A percentile compares a stretch with the other conserved stretches of the same genome.
Conservation (phyloP, 1,284 basidiomycete species). For the Exsudoporus floridanus region DNA sequence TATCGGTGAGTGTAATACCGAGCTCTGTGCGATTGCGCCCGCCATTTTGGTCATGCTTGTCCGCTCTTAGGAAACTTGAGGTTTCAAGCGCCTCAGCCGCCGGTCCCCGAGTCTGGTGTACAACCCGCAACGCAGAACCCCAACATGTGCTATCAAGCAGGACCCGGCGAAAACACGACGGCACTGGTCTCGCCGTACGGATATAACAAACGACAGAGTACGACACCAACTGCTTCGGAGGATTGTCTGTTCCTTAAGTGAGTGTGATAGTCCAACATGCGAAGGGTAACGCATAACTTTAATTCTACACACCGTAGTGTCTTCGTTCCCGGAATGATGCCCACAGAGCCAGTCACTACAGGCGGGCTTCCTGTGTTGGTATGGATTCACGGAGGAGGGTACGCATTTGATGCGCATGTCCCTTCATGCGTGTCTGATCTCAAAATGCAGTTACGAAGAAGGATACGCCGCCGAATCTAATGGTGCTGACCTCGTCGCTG, state of each 20-base stretch:
- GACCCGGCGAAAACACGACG: neutral
- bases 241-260: slow-evolving; percentile 26
- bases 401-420: neutral
- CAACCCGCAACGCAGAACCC: slow-evolving; percentile 20
- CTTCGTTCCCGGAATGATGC: slow-evolving; percentile 13
- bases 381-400: slow-evolving; percentile 30
- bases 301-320: slow-evolving; percentile 3
- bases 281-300: neutral
- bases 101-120: neutral
- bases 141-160: slow-evolving; percentile 13
- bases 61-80: slow-evolving; percentile 10
- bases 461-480: slow-evolving; percentile 14
- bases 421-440: neutral
- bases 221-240: slow-evolving; percentile 10
- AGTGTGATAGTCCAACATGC: neutral
- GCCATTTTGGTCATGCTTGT: neutral
- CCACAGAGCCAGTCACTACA: neutral
- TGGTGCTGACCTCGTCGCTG: slow-evolving; percentile 17
- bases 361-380: slow-evolving; percentile 17
- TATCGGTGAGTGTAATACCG: slow-evolving; percentile 7
- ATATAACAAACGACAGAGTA: slow-evolving; percentile 3
- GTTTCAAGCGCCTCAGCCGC: slow-evolving; percentile 18
- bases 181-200: neutral
- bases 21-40: neutral
- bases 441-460: neutral